These are phyloP conservation scores for Penicillium polonicum DNA, from an alignment of 2,329 filamentous ascomycete genomes.

Conservation along the genomic window DNA sequence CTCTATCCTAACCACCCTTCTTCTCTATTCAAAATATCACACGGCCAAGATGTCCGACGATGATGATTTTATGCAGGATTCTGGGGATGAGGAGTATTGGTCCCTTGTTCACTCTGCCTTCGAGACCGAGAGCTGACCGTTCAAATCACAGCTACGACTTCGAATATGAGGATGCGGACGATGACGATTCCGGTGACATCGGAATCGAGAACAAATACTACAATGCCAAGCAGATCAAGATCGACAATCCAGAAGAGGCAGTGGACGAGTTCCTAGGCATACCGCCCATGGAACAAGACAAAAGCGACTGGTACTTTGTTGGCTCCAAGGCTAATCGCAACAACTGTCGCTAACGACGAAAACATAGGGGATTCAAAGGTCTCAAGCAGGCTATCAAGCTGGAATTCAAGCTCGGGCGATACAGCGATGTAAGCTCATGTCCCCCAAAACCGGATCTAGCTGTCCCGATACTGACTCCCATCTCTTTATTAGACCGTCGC, in stretches of 20 bases:
- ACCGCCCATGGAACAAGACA: conserved; percentile 78
- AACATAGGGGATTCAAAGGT: conserved; percentile 79
- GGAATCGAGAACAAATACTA: conserved; percentile 99
- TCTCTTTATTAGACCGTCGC: conserved; percentile 66
- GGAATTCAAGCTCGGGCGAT: conserved; percentile 88
- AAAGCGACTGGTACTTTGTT: conserved; percentile 75
- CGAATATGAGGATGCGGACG: conserved; percentile 93
- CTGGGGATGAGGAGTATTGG: conserved; percentile 76
- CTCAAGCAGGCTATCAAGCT: conserved; percentile 97
- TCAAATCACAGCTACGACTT: conserved; percentile 72
- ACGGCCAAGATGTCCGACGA: conserved; percentile 67
- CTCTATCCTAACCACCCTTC: not conserved
- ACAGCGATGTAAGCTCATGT: conserved; percentile 65
- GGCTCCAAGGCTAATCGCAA: not conserved
- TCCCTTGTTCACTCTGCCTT: conserved; percentile 6
- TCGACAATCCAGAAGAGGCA: conserved; percentile 79
- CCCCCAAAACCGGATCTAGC: not conserved
- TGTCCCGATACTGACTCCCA: conserved; percentile 2
- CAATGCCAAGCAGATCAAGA: conserved; percentile 96
- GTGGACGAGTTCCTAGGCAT: conserved; percentile 91
- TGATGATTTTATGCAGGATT: conserved; percentile 93
- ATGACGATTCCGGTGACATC: conserved; percentile 82
- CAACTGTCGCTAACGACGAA: conserved; percentile 21
- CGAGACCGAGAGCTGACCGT: conserved; percentile 25
- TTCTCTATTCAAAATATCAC: not conserved